phyloP scores from a whole-genome alignment of 805 yeast species.

The Pichia kluyveri region DNA sequence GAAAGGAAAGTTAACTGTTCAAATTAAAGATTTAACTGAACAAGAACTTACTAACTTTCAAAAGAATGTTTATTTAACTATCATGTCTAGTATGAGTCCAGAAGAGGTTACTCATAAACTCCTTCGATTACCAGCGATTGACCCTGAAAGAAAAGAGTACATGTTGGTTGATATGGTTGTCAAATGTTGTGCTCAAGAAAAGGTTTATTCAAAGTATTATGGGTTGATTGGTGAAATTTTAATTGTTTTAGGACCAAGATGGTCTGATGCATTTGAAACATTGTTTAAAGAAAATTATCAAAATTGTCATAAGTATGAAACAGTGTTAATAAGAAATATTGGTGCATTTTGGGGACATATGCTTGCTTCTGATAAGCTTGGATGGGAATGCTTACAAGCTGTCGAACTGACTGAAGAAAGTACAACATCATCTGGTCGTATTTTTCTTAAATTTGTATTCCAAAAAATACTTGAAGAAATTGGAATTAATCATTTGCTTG shows the following conservation, averaged over 20 bases:
- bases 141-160: constrained; percentile 33
- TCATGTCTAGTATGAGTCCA: constrained; percentile 84
- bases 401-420: constrained; percentile 58
- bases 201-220: constrained; percentile 76
- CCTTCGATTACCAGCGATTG: constrained; percentile 36
- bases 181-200: constrained; percentile 77
- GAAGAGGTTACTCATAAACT: constrained; percentile 92
- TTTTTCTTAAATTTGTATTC: constrained; percentile 72
- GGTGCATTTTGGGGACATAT: constrained; percentile 84
- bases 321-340: constrained; percentile 65
- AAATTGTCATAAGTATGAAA: constrained; percentile 57
- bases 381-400: constrained; percentile 49
- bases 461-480: constrained; percentile 71
- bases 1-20: constrained; percentile 13
- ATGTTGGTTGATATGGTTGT: constrained; percentile 64
- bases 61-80: constrained; percentile 67
- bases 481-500: constrained; percentile 46
- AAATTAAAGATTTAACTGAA: constrained; percentile 62
- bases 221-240: constrained; percentile 70
- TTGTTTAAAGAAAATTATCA: constrained; percentile 51
- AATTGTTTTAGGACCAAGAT: constrained; percentile 37
- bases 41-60: constrained; percentile 54
- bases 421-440: constrained; percentile 74
- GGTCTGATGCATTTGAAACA: constrained; percentile 47
- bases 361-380: constrained; percentile 59